Percentiles rank a stretch among this genome's conserved stretches.
Conservation (phyloP, 257 asterid genomes). For the Ilex aquifolium region DNA sequence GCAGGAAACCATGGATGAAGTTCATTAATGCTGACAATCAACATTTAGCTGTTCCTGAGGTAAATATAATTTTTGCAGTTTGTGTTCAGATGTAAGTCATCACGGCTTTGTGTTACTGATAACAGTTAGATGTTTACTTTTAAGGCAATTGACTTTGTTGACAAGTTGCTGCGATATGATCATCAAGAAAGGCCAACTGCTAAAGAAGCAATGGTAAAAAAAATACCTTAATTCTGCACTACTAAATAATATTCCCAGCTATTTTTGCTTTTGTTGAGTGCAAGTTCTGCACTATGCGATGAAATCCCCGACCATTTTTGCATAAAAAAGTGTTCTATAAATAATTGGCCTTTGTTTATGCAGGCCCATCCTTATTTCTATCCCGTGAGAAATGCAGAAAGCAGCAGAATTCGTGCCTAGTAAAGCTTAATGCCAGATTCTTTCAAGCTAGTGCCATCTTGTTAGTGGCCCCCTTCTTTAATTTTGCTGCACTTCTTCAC, state of each 20-base stretch:
- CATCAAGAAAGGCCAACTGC: conserved; percentile 97
- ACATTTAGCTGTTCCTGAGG: conserved; percentile 74
- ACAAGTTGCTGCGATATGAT: conserved; percentile 81
- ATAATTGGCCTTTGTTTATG: conserved; percentile 15
- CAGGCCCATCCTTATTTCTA: conserved; percentile 93
- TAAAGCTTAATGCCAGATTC: conserved; percentile 12
- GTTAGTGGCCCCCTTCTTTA: too few relatives aligned
- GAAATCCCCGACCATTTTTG: neutral
- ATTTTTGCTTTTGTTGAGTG: too few relatives aligned
- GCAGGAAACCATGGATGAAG: conserved; percentile 34
- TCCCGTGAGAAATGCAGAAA: conserved; percentile 74
- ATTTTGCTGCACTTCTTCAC: too few relatives aligned
- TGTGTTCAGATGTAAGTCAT: too few relatives aligned
- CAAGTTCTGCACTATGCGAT: too few relatives aligned
- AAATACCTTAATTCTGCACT: neutral
- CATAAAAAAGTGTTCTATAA: neutral
- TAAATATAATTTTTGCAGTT: conserved; percentile 14
- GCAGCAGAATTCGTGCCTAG: conserved; percentile 68
- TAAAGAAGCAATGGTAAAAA: conserved; percentile 87
- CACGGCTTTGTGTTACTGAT: neutral
- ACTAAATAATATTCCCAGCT: too few relatives aligned
- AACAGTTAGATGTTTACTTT: neutral
- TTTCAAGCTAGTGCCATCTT: too few relatives aligned
- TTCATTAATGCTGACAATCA: conserved; percentile 40
- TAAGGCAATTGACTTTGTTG: conserved; percentile 94